These are phyloP conservation scores for Phlyctochytrium bullatum DNA, from an alignment of 192 early-diverging fungal species.

Conservation along the genomic window DNA sequence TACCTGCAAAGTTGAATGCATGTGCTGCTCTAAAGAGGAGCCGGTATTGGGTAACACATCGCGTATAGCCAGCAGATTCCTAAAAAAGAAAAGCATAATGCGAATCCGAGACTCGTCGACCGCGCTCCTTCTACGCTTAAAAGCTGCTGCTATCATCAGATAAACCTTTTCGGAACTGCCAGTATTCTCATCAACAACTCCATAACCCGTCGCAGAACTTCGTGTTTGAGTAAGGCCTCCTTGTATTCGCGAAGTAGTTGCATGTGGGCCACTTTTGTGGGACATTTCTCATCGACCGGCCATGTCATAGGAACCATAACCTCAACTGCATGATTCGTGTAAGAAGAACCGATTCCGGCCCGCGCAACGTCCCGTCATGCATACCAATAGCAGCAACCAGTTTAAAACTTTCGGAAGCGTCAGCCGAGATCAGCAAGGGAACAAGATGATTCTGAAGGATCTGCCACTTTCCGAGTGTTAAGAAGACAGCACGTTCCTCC, in stretches of 20 bases:
- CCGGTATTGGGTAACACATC: constrained; percentile 61
- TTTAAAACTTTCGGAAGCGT: constrained; percentile 19
- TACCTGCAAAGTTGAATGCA: constrained; percentile 67
- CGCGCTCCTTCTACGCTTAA: constrained; percentile 48
- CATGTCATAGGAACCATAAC: constrained; percentile 87
- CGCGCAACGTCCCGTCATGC: too few relatives aligned
- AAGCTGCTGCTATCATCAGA: not conserved
- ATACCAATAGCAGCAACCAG: constrained; percentile 23
- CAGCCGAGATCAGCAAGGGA: constrained; percentile 51
- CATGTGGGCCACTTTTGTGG: constrained; percentile 29
- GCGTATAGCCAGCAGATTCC: constrained; percentile 78
- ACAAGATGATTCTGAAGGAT: constrained; percentile 75
- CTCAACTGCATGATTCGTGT: constrained; percentile 77
- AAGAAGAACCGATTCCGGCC: too few relatives aligned
- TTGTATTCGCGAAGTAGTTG: constrained; percentile 71
- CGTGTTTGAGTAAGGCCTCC: constrained; percentile 56
- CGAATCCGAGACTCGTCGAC: constrained; percentile 59
- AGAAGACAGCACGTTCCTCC: constrained; percentile 57
- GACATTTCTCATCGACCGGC: constrained; percentile 65
- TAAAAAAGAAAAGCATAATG: constrained; percentile 70
- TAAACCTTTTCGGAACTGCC: constrained; percentile 40
- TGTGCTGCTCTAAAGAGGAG: constrained; percentile 52
- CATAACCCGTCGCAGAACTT: constrained; percentile 53
- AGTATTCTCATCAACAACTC: constrained; percentile 50
- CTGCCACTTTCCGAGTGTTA: constrained; percentile 68